Conservation (phyloP, 2,329 filamentous ascomycete genomes). For the Penicillium palitans region DNA sequence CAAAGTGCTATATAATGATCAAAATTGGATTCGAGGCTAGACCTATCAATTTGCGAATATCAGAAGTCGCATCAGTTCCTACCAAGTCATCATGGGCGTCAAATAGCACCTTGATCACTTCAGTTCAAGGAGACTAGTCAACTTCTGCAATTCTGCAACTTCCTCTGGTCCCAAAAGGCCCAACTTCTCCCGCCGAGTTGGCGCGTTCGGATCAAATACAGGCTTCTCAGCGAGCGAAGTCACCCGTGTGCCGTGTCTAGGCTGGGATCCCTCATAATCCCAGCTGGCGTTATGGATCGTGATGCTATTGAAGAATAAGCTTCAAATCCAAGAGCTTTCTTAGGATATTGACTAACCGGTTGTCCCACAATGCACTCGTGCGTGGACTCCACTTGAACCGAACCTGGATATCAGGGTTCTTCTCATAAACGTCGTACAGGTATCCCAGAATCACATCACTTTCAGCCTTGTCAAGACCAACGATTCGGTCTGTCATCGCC, state of each 20-base stretch:
- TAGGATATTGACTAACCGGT: constrained; percentile 49
- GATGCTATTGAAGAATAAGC: constrained; percentile 49
- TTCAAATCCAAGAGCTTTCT: not conserved
- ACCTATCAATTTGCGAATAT: not conserved
- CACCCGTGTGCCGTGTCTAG: constrained; percentile 70
- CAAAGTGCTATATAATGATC: not conserved
- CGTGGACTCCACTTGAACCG: constrained; percentile 69
- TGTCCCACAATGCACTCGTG: constrained; percentile 71
- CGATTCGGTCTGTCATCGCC: constrained; percentile 66
- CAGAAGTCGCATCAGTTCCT: no score
- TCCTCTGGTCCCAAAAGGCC: constrained; percentile 63
- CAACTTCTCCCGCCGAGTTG: constrained; percentile 65
- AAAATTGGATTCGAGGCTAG: not conserved
- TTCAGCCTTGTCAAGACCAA: constrained; percentile 68
- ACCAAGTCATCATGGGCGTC: not conserved
- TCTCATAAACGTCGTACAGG: constrained; percentile 67
- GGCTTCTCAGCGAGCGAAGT: constrained; percentile 71
- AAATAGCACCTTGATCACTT: constrained; percentile 1
- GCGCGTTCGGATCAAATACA: constrained; percentile 63
- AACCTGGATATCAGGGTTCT: constrained; percentile 69
- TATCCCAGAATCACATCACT: constrained; percentile 68
- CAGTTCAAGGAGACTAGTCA: constrained; percentile 8
- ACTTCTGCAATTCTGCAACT: constrained; percentile 26
- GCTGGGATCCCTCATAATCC: constrained; percentile 68
- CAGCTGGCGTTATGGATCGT: constrained; percentile 74